These are phyloP conservation scores for Ustilago loliicola DNA, from an alignment of 1,284 basidiomycete species.

Conservation along the genomic window DNA sequence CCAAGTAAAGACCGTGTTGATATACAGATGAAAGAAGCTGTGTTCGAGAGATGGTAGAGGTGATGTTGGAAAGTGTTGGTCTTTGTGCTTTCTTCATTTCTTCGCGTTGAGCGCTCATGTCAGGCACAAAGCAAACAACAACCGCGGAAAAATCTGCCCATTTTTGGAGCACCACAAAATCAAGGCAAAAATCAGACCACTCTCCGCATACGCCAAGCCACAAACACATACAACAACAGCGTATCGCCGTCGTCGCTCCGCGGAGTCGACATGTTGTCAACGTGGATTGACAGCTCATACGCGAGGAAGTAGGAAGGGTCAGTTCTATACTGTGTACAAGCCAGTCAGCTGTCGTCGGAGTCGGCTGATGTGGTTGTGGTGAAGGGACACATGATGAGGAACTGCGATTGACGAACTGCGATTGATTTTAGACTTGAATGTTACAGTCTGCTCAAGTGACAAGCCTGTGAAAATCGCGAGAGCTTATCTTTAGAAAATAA, in stretches of 20 bases:
- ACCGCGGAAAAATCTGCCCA: constrained; percentile 9
- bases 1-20: constrained; percentile 31
- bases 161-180: constrained; percentile 1
- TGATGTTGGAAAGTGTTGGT: constrained; percentile 8
- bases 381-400: no score
- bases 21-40: constrained; percentile 2
- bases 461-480: not conserved
- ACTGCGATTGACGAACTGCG: no score
- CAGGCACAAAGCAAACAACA: not conserved
- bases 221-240: not conserved
- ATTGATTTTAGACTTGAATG: no score
- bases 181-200: constrained; percentile 27
- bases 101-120: not conserved
- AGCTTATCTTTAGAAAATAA: not conserved
- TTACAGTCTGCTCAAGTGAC: not conserved
- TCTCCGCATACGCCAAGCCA: constrained; percentile 13
- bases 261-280: not conserved
- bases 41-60: not conserved
- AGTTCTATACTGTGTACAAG: no score
- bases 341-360: not conserved
- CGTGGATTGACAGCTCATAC: not conserved
- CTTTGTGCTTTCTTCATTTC: constrained; percentile 8
- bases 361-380: not conserved
- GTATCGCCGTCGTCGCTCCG: not conserved
- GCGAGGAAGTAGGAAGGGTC: not conserved